These are phyloP conservation scores for Theobroma grandiflorum DNA, from an alignment of 441 rosid species.

Conservation along the genomic window DNA sequence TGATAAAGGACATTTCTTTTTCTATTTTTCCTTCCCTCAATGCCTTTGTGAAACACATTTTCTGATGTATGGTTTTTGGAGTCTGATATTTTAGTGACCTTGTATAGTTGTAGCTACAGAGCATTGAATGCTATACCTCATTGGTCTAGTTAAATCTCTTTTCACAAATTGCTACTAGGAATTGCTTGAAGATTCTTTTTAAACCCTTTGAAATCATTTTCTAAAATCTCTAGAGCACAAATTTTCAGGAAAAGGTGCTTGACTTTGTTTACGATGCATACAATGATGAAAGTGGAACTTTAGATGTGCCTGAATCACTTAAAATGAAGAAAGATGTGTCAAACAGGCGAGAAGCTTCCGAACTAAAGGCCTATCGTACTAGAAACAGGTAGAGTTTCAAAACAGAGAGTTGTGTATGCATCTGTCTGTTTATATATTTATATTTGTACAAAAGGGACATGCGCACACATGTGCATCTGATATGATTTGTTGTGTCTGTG, in stretches of 20 bases:
- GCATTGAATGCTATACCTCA: background rate
- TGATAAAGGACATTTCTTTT: background rate
- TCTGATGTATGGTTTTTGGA: background rate
- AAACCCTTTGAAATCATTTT: background rate
- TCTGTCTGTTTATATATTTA: too few relatives aligned
- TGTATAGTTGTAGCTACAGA: background rate
- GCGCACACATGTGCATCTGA: background rate
- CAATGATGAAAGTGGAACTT: background rate
- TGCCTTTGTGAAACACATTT: background rate
- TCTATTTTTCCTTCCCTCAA: background rate
- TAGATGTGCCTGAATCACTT: slow-evolving; percentile 34
- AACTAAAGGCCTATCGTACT: slow-evolving; percentile 66
- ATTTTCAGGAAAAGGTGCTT: slow-evolving; percentile 71
- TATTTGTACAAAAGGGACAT: background rate
- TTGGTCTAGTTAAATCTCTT: background rate
- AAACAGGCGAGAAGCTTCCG: slow-evolving; percentile 51
- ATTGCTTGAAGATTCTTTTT: background rate
- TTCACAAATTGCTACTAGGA: background rate
- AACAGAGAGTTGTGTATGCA: too few relatives aligned
- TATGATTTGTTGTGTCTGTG: background rate
- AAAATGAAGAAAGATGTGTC: slow-evolving; percentile 59
- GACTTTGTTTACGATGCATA: slow-evolving; percentile 42
- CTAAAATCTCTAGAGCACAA: slow-evolving; percentile 10
- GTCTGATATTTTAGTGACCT: background rate
- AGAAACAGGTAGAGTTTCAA: slow-evolving; percentile 56